Percentiles rank a stretch among this genome's conserved stretches.
Evolutionary conservation across 2,329 filamentous ascomycete species (phyloP).

Genomic region (Apiospora hydei): DNA sequence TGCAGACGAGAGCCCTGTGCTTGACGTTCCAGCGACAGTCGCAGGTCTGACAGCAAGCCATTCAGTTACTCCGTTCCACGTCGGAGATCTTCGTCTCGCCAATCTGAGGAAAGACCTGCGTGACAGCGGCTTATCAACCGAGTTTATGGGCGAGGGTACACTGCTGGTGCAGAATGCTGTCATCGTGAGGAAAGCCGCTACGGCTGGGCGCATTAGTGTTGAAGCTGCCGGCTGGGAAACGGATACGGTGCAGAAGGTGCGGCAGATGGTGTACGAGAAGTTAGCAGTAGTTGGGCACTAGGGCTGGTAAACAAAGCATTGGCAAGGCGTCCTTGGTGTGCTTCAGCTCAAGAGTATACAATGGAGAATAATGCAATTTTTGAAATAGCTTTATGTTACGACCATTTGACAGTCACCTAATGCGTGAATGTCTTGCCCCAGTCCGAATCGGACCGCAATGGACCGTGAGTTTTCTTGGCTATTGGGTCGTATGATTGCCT

Average conservation of each 20-base stretch:
- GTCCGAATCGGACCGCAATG: background rate
- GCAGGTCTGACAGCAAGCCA: slow-evolving; percentile 64
- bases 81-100: slow-evolving; percentile 89
- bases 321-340: slow-evolving; percentile 7
- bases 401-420: background rate
- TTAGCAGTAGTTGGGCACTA: slow-evolving; percentile 77
- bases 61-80: slow-evolving; percentile 85
- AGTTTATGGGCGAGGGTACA: slow-evolving; percentile 92
- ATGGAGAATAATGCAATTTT: background rate
- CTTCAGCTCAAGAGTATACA: slow-evolving; percentile 8
- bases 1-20: slow-evolving; percentile 34
- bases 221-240: slow-evolving; percentile 73
- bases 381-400: background rate
- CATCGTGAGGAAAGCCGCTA: slow-evolving; percentile 83
- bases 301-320: slow-evolving; percentile 3
- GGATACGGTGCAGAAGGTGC: slow-evolving; percentile 83
- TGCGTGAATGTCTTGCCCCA: background rate
- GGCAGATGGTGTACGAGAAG: slow-evolving; percentile 90
- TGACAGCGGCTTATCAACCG: slow-evolving; percentile 81
- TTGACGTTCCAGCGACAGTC: slow-evolving; percentile 41
- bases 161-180: slow-evolving; percentile 88
- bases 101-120: slow-evolving; percentile 88
- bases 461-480: background rate
- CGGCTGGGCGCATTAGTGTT: slow-evolving; percentile 86
- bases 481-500: background rate